Evolutionary conservation across 2,329 filamentous ascomycete genomes (phyloP), one percentile per base, ranked within the genome.

Genomic region (Rutstroemia sp.): DNA sequence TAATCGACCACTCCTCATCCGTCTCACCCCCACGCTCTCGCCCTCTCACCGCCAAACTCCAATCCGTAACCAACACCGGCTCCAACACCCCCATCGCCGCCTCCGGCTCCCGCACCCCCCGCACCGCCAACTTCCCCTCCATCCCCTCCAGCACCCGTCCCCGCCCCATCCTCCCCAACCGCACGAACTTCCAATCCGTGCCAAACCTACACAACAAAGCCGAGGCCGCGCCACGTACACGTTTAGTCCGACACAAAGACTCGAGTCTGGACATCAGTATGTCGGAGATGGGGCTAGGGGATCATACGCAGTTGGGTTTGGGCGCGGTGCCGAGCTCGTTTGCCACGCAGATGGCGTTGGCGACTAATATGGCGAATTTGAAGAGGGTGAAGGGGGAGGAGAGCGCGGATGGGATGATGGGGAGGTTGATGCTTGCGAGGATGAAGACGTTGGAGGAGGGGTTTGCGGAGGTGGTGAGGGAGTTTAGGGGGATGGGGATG

Each of bases 361-460:
- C 85, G 0, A 81, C 83, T 50, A 84, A 84, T 14, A 82, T 81
- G 19, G 71, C 84, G 53, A 80, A 79, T 64, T 72, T 69, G 30
- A 30, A 53, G 25, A 44, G 49, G n/a, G 71, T 72, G 12, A 74
- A 74, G 25, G 75, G 75, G 34, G 56, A 58, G 2, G 64, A 62
- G 37, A 62, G 63, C 76, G 77, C 81, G 70, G 86, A 89, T 66
- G 81, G 88, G 42, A 87, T 92, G 80, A 84, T 87, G 67, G 81
- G 86, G 63, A 82, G 89, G 56, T 79, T 96, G 47, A 87, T 96
- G 72, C 76, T 96, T 47, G 89, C 90, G 8, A 79, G 90, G 37
- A 96, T 96, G 90, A 94, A 94, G 70, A 92, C 87, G 7, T 78
- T 97, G 2, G 92, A 97, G 69, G 90, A 95, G 71, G 87, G 91